Evolutionary conservation across 768 basidiomycete genomes (phyloP), one percentile per base, ranked within the genome.

Genomic region (Suillus subaureus): DNA sequence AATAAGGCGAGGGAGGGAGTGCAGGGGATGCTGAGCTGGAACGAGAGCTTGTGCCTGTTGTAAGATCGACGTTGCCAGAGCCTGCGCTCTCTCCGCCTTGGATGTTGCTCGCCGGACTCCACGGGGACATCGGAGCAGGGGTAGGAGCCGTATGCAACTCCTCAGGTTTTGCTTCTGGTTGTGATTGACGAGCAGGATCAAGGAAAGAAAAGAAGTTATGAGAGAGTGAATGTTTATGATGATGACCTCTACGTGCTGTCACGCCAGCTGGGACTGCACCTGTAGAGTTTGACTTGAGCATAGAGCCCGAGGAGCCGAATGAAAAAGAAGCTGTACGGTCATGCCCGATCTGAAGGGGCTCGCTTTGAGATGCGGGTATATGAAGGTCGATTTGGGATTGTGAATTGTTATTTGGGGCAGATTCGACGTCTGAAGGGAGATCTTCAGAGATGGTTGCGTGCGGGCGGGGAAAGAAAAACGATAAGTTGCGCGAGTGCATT

Each of bases 191-290:
- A 31, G 62, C 12, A 23, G 94, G 94, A 70, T 96, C 94, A 51
- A 98, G 89, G 74, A 97, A 97, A 0, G 94, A 95, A 78, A 97
- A 97, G 78, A 97, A 96, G 71, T 93, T 94, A 75, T 97, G 95
- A 0, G 95, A 97, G 13, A 96, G 77, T 0, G 94, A 97, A 76
- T 97, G 96, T 76, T 95, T 94, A 72, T 97, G 96, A 77, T 97
- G 91, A 72, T 94, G 93, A 0, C 93, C 93, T 47, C 91, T 74
- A 73, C 70, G 69, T 67, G 70, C 33, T 67, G 78, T 58, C 71
- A 80, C 65, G 68, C 75, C 63, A 42, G 68, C 47, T 65, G 56
- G 21, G 6, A 72, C 73, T 12, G 23, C 37, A 0, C 37, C 56
- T 39, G n/a, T 26, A 6, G 73, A 76, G 52, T 61, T 66, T 37